Base-by-base conservation (phyloP, 345 rosid species). In the Salix arbutifolia region DNA sequence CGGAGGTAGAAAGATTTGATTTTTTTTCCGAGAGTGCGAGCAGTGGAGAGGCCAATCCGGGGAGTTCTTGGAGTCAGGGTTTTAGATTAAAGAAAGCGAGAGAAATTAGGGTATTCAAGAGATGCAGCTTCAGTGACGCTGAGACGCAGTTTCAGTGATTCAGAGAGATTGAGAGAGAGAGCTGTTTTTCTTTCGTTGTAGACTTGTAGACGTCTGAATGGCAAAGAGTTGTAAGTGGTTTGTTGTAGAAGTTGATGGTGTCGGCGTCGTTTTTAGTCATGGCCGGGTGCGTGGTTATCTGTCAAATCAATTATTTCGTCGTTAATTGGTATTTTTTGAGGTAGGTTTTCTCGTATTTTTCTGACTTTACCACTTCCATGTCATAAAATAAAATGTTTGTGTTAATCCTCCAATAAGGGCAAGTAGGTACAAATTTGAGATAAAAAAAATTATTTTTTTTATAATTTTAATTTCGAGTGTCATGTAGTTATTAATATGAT, bases 241-340 rank as follows among this genome's bases (percentile, higher is more conserved):
- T 48, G 52, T 26, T 72, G 42, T 19, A 4, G 28, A 79, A 62
- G 65, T 3, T 26, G 35, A 64, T 25, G 1, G 14, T 17, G 42
- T 83, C 83, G 78, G 5, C 12, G 77, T 19, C 88, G 86, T 74
- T 73, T 81, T 4, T 2, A 1, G 6, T 5, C 4, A 23, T 67
- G n/a, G 18, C 18, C 8, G 53, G 73, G 19, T 28, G 58, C 33
- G 67, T 10, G 4, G 0, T 17, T 6, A 8, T 18, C 26, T 2
- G 18, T 42, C 4, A 3, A 11, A 3, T 12, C 28, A 38, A 21
- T 44, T 12, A 37, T 66, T n/a, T 66, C 8, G n/a, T 4, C n/a
- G 28, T 3, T 11, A 8, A n/a, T 4, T 0, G 26, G 23, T n/a
- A n/a, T 56, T 56, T 56, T 5, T 56, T 14, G 16, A 46, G 17